A percentile compares a stretch with the other conserved stretches of the same genome.
phyloP scores from a whole-genome alignment of 331 rosid species.

The Cucumis variabilis region DNA sequence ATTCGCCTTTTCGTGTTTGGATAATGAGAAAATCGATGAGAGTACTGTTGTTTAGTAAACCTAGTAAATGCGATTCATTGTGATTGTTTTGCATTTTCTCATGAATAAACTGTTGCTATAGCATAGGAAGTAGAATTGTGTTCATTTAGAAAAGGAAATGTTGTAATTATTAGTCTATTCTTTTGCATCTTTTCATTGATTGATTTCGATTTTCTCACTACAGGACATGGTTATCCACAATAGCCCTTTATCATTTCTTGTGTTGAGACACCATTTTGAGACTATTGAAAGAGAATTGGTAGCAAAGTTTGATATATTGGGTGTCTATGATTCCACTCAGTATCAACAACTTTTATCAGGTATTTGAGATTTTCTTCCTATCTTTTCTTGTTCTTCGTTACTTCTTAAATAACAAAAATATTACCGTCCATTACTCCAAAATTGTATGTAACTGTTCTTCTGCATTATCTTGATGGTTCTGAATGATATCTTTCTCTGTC shows the following conservation, averaged over 20 bases:
- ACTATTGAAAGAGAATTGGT: constrained; percentile 30
- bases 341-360: constrained; percentile 29
- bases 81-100: no score
- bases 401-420: not conserved
- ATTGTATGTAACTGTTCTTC: not conserved
- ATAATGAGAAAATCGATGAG: not conserved
- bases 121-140: not conserved
- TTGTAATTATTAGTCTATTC: not conserved
- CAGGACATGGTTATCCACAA: constrained; percentile 36
- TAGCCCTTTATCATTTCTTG: constrained; percentile 33
- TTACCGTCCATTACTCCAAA: not conserved
- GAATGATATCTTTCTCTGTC: not conserved
- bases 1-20: not conserved
- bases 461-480: not conserved
- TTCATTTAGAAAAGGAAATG: not conserved
- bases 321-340: constrained; percentile 20
- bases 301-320: constrained; percentile 14
- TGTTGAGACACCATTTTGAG: constrained; percentile 28
- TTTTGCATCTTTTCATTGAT: constrained; percentile 12
- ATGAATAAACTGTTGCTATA: not conserved
- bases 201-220: not conserved
- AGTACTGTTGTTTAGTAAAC: not conserved
- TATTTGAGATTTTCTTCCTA: not conserved
- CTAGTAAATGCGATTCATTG: not conserved
- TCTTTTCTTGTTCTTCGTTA: not conserved